These are phyloP conservation scores for Diaporthe citriasiana DNA, from an alignment of 2,329 filamentous ascomycete species.

Conservation along the genomic window DNA sequence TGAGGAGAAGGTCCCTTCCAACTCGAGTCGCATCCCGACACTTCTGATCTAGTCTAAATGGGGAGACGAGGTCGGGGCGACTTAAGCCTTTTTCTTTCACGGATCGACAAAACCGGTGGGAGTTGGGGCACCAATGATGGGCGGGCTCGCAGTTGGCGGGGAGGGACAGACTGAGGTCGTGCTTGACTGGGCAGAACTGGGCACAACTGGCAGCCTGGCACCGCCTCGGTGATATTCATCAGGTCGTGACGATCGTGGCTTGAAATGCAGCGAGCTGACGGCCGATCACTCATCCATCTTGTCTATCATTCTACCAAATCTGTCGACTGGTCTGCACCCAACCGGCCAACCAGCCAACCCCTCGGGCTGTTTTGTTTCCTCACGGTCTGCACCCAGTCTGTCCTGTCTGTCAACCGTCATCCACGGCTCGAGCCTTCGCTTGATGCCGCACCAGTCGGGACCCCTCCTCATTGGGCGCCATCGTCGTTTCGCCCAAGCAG, in stretches of 20 bases:
- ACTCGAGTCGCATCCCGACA: background rate
- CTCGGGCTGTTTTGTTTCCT: conserved; percentile 8
- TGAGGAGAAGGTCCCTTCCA: background rate
- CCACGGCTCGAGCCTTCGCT: conserved; percentile 28
- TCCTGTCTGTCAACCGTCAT: conserved; percentile 1
- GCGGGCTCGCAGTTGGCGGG: background rate
- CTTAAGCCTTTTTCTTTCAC: background rate
- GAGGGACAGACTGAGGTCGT: conserved; percentile 6
- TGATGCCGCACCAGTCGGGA: conserved; percentile 20
- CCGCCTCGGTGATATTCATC: conserved; percentile 25
- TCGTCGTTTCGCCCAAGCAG: conserved; percentile 17
- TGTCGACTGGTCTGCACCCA: background rate
- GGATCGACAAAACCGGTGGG: conserved; percentile 32
- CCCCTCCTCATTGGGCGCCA: conserved; percentile 11
- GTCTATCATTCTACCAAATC: background rate
- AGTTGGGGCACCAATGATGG: background rate
- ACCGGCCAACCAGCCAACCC: background rate
- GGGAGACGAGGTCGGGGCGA: background rate
- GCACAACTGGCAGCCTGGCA: conserved; percentile 12
- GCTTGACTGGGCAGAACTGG: too few relatives aligned
- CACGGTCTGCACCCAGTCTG: background rate
- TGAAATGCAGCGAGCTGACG: conserved; percentile 20
- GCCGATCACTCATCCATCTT: background rate
- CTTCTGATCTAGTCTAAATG: background rate
- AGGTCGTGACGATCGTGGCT: conserved; percentile 26